Conservation (phyloP, 2,329 filamentous ascomycete genomes). For the Aspergillus fumigatus region DNA sequence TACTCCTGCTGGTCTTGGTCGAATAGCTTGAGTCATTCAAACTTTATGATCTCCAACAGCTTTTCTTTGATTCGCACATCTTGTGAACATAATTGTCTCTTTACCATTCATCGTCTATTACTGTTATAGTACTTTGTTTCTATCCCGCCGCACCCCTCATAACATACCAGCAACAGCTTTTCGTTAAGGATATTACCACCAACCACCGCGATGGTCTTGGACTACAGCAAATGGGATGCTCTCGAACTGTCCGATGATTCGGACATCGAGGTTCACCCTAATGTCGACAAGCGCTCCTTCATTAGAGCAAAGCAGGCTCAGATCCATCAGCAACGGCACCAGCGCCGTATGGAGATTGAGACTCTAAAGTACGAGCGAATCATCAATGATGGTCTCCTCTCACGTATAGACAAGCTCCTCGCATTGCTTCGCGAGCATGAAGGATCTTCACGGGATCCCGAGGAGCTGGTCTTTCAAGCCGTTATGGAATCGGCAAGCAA, state of each 20-base stretch:
- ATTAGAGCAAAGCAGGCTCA: conserved; percentile 97
- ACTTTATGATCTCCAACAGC: not conserved
- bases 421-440: conserved; percentile 70
- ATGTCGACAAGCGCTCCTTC: conserved; percentile 97
- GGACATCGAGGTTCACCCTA: conserved; percentile 96
- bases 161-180: conserved; percentile 10
- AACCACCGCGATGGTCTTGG: conserved; percentile 48
- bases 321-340: conserved; percentile 85
- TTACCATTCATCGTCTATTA: not conserved
- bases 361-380: conserved; percentile 84
- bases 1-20: not conserved
- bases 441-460: conserved; percentile 60
- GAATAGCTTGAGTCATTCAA: not conserved
- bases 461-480: conserved; percentile 81
- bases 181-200: conserved; percentile 12
- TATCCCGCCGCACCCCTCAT: conserved; percentile 18
- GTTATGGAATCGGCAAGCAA: conserved; percentile 76
- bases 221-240: conserved; percentile 66
- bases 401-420: conserved; percentile 76
- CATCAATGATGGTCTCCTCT: conserved; percentile 86
- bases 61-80: not conserved
- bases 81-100: not conserved
- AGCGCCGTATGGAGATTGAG: conserved; percentile 82
- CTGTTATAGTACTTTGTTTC: conserved; percentile 2
- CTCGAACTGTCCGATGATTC: conserved; percentile 98